phyloP scores from a whole-genome alignment of 805 yeast genomes.

The Myxozyma vanderwaltii region DNA sequence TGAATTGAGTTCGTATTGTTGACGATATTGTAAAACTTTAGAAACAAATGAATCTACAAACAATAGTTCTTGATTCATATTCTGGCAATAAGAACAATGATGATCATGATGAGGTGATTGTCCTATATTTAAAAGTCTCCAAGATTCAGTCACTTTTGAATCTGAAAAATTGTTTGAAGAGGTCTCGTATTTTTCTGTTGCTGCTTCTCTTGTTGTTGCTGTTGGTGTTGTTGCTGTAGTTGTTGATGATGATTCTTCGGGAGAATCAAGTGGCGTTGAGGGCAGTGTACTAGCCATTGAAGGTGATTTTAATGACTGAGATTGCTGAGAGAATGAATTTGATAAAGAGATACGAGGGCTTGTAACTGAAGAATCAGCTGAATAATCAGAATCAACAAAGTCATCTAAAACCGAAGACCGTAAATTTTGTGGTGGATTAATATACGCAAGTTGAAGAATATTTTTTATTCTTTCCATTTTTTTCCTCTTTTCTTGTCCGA shows the following conservation, averaged over 20 bases:
- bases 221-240: background rate
- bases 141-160: background rate
- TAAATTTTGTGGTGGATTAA: background rate
- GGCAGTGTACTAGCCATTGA: no score
- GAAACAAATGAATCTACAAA: slow-evolving; percentile 10
- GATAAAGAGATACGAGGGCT: no score
- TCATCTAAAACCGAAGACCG: background rate
- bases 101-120: slow-evolving; percentile 4
- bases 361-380: background rate
- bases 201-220: no score
- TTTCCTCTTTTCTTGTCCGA: slow-evolving; percentile 4
- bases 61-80: slow-evolving; percentile 3
- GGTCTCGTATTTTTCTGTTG: no score
- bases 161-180: background rate
- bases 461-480: background rate
- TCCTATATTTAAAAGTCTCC: slow-evolving; percentile 1
- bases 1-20: background rate
- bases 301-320: no score
- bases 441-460: background rate
- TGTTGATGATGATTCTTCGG: background rate
- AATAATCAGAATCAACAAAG: background rate
- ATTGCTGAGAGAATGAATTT: no score
- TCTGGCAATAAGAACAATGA: slow-evolving; percentile 1
- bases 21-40: background rate
- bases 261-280: no score